These are phyloP conservation scores for Sugiyamaella qingdaonensis DNA, from an alignment of 805 yeast genomes.

Conservation along the genomic window DNA sequence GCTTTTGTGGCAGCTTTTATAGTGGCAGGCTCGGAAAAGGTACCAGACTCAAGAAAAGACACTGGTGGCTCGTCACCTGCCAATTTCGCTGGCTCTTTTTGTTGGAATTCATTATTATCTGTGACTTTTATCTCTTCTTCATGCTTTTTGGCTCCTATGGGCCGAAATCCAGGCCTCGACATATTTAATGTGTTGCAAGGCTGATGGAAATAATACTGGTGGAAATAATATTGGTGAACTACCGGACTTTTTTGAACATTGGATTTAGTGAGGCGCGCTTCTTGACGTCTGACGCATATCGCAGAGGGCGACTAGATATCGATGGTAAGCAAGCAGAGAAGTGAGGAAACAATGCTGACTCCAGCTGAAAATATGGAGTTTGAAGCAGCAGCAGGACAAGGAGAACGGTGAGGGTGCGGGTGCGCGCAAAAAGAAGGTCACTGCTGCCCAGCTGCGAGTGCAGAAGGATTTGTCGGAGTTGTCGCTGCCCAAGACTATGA, in stretches of 20 bases:
- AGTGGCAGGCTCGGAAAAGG: no score
- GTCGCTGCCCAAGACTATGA: slow-evolving; percentile 55
- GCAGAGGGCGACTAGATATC: no score
- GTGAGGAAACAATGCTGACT: not conserved
- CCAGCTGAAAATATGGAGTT: slow-evolving; percentile 55
- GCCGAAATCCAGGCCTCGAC: not conserved
- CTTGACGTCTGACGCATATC: no score
- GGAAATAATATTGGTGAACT: no score
- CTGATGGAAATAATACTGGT: no score
- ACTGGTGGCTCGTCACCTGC: no score
- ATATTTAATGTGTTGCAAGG: not conserved
- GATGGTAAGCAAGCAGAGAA: slow-evolving; percentile 46
- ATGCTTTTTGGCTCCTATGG: not conserved
- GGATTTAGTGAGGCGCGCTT: not conserved
- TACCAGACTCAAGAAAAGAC: no score
- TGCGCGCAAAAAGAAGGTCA: slow-evolving; percentile 32
- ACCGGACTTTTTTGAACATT: no score
- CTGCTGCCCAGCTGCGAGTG: slow-evolving; percentile 69
- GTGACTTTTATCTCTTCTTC: not conserved
- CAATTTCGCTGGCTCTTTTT: no score
- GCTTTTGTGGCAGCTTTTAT: no score
- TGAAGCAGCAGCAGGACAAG: slow-evolving; percentile 54
- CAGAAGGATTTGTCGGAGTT: slow-evolving; percentile 72
- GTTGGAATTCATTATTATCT: no score
- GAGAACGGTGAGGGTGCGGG: slow-evolving; percentile 28